These are phyloP conservation scores for Colletotrichum sp. DNA, from an alignment of 2,329 filamentous ascomycete species.

Conservation along the genomic window DNA sequence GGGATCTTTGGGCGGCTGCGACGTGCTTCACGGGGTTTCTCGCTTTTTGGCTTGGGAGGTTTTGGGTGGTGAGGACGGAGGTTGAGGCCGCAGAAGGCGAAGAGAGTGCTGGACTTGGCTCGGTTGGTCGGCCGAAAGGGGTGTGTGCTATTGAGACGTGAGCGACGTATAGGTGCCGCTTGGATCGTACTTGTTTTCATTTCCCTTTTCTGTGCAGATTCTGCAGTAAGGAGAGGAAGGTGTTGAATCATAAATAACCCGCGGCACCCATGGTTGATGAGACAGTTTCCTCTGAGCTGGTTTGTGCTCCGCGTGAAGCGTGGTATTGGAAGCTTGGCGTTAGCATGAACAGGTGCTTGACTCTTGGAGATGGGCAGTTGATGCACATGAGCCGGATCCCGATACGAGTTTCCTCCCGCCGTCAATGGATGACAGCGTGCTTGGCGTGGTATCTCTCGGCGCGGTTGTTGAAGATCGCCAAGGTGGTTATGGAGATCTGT, in stretches of 20 bases:
- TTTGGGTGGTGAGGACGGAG: not conserved
- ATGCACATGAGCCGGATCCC: not conserved
- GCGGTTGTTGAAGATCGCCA: not conserved
- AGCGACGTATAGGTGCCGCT: conserved; percentile 1
- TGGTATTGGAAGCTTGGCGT: not conserved
- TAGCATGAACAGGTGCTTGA: not conserved
- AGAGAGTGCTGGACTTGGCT: not conserved
- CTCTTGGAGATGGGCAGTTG: not conserved
- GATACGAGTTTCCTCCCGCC: not conserved
- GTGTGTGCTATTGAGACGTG: not conserved
- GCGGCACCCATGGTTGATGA: not conserved
- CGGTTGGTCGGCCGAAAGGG: not conserved
- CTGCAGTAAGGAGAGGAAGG: no score
- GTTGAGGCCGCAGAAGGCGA: not conserved
- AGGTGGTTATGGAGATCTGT: not conserved
- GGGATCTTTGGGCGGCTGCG: not conserved
- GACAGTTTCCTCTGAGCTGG: not conserved
- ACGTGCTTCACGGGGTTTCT: not conserved
- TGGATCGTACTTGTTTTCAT: not conserved
- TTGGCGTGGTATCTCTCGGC: not conserved
- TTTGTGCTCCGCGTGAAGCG: not conserved
- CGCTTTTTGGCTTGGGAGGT: not conserved
- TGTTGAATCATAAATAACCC: not conserved
- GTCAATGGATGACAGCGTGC: not conserved
- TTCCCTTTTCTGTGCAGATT: not conserved